These are phyloP conservation scores for Tubosaeta sp. DNA, from an alignment of 768 basidiomycete species.

Conservation along the genomic window DNA sequence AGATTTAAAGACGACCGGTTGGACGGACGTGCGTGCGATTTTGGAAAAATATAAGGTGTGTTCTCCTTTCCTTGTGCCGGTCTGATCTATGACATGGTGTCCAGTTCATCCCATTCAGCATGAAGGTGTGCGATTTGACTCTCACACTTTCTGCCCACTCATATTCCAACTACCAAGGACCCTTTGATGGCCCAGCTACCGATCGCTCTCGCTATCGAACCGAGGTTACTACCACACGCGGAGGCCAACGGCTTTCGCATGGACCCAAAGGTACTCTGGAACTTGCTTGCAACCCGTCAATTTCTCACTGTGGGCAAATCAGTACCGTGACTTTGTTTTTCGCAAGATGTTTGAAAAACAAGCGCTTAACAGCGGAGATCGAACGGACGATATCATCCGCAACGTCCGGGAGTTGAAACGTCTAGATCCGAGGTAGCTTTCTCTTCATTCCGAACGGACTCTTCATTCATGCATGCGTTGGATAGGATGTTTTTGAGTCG, in stretches of 20 bases:
- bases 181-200: slow-evolving; percentile 77
- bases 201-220: slow-evolving; percentile 72
- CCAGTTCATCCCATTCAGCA: slow-evolving; percentile 76
- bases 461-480: slow-evolving; percentile 3
- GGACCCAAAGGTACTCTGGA: slow-evolving; percentile 60
- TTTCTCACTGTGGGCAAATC: slow-evolving; percentile 11
- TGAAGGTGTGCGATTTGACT: slow-evolving; percentile 44
- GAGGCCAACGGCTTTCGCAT: slow-evolving; percentile 71
- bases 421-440: slow-evolving; percentile 59
- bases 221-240: slow-evolving; percentile 67
- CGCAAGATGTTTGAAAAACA: slow-evolving; percentile 77
- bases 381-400: slow-evolving; percentile 57
- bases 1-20: slow-evolving; percentile 53
- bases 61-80: slow-evolving; percentile 1
- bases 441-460: background rate
- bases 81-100: slow-evolving; percentile 14
- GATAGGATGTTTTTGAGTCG: slow-evolving; percentile 76
- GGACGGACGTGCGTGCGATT: slow-evolving; percentile 62
- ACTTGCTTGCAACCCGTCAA: background rate
- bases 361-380: slow-evolving; percentile 43
- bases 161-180: slow-evolving; percentile 42
- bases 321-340: slow-evolving; percentile 86
- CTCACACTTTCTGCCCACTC: background rate
- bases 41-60: slow-evolving; percentile 66
- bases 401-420: slow-evolving; percentile 72